Conservation (phyloP, 2,329 filamentous ascomycete genomes). For the Fonsecaea monophora region DNA sequence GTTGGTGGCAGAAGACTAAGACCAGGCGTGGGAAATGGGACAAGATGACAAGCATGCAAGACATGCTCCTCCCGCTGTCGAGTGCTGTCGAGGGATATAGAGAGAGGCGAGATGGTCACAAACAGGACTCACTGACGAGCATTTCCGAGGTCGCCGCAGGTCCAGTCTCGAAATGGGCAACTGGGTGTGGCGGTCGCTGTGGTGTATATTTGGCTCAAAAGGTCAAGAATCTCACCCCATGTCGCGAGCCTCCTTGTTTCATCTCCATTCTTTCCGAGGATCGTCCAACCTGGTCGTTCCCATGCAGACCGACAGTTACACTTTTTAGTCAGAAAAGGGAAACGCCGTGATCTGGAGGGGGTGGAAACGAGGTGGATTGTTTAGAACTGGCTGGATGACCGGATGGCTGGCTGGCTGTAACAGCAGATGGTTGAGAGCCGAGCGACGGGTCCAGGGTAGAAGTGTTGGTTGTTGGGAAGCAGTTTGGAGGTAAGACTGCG, state of each 20-base stretch:
- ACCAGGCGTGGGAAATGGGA: background rate
- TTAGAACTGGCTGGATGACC: background rate
- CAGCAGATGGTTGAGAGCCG: background rate
- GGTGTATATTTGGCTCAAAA: background rate
- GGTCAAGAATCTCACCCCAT: background rate
- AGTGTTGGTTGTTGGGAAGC: background rate
- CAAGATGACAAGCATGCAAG: background rate
- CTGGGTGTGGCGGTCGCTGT: background rate
- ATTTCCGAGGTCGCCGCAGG: background rate
- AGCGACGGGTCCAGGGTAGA: conserved; percentile 5
- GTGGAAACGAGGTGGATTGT: background rate
- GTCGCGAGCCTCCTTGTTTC: conserved; percentile 3
- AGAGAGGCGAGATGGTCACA: background rate
- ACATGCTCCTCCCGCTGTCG: background rate
- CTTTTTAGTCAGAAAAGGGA: conserved; percentile 3
- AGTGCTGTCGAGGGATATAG: too few relatives aligned
- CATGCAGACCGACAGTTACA: conserved; percentile 3
- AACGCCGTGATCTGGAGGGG: background rate
- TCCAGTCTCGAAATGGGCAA: background rate
- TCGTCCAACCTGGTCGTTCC: background rate
- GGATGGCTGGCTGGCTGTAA: background rate
- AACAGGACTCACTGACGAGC: background rate
- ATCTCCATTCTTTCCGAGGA: background rate
- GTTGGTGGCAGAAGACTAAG: conserved; percentile 21
- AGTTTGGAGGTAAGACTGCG: background rate